Percentiles rank a stretch among this genome's conserved stretches.
These are phyloP conservation scores for Aspergillus ellipticus DNA, from an alignment of 495 filamentous ascomycete species.

Conservation along the genomic window DNA sequence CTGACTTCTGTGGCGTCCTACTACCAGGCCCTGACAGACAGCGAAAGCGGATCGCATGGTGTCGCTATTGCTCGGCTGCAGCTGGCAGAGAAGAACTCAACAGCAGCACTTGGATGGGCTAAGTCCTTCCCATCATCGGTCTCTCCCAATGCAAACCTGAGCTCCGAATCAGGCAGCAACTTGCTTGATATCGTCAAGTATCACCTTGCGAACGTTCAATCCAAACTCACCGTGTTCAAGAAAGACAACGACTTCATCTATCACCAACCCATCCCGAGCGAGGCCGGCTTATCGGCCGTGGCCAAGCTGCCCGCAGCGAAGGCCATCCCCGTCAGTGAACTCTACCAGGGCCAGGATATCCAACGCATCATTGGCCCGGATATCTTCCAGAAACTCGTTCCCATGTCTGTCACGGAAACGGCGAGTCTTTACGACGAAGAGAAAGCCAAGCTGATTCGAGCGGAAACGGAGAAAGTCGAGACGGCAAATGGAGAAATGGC, in stretches of 20 bases:
- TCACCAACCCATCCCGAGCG: conserved; percentile 83
- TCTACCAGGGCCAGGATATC: conserved; percentile 96
- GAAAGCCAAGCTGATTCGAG: conserved; percentile 91
- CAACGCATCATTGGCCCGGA: conserved; percentile 94
- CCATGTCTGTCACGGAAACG: conserved; percentile 92
- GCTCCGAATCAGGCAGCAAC: conserved; percentile 67
- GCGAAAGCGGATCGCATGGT: conserved; percentile 83
- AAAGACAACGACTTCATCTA: conserved; percentile 99
- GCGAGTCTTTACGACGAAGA: conserved; percentile 98
- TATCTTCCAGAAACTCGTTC: conserved; percentile 94
- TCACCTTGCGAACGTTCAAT: conserved; percentile 75
- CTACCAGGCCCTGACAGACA: conserved; percentile 88
- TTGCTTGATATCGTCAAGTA: conserved; percentile 79
- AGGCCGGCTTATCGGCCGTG: conserved; percentile 73
- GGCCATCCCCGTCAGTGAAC: conserved; percentile 92
- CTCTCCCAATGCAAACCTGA: conserved; percentile 77
- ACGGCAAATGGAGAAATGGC: conserved; percentile 92
- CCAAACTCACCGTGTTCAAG: conserved; percentile 66
- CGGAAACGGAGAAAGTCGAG: conserved; percentile 89
- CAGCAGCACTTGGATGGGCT: conserved; percentile 71
- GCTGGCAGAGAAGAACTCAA: conserved; percentile 69
- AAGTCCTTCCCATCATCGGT: conserved; percentile 77
- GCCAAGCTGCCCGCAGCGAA: conserved; percentile 96
- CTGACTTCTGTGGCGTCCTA: conserved; percentile 87
- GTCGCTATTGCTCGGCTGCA: conserved; percentile 80